phyloP scores from a whole-genome alignment of 2,329 filamentous ascomycete species.

The Aotearoamyces nothofagi region DNA sequence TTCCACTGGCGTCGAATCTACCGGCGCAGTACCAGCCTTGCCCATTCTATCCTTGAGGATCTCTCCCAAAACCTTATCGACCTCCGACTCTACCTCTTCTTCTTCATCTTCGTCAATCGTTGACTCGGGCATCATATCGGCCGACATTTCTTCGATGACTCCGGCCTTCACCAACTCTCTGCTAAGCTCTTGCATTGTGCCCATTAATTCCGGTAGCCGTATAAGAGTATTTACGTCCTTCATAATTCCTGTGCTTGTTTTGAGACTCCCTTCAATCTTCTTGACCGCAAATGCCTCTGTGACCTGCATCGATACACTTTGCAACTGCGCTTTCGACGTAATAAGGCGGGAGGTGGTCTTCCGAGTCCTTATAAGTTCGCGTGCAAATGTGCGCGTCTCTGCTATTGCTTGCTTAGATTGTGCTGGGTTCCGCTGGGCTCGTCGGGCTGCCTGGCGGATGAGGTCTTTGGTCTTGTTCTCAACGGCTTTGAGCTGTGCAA shows the following conservation, averaged over 20 bases:
- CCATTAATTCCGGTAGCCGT: conserved; percentile 69
- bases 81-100: conserved; percentile 64
- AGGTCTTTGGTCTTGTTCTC: conserved; percentile 75
- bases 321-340: conserved; percentile 82
- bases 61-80: conserved; percentile 86
- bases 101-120: conserved; percentile 60
- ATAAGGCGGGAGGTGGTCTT: conserved; percentile 59
- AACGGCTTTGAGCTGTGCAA: conserved; percentile 59
- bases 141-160: conserved; percentile 96
- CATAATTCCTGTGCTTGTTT: conserved; percentile 82
- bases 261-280: conserved; percentile 89
- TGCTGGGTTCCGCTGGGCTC: conserved; percentile 65
- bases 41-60: conserved; percentile 72
- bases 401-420: conserved; percentile 64
- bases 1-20: conserved; percentile 31
- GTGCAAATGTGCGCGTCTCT: conserved; percentile 78
- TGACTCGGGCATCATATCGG: conserved; percentile 68
- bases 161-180: conserved; percentile 86
- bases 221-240: conserved; percentile 86
- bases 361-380: conserved; percentile 71
- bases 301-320: conserved; percentile 93
- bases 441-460: conserved; percentile 70
- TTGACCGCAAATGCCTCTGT: conserved; percentile 90
- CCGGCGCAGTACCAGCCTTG: conserved; percentile 45
- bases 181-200: conserved; percentile 78